Evolutionary conservation across 1,284 basidiomycete genomes (phyloP).

Genomic region (Cutaneotrichosporon arboriforme): DNA sequence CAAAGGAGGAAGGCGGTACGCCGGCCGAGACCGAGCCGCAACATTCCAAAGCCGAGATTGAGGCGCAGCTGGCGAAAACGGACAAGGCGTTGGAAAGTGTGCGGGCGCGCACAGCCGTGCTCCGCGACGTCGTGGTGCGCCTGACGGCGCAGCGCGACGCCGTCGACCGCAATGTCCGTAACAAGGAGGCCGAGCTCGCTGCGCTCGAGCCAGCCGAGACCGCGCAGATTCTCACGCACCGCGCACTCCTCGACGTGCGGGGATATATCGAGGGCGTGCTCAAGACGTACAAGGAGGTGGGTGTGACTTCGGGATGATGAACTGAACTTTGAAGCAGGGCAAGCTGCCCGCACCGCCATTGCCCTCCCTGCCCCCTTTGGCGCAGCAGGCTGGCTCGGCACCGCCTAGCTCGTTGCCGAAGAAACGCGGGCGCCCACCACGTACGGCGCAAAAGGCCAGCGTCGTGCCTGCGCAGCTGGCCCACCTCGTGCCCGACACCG

Average conservation of each 20-base stretch:
- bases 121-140: slow-evolving; percentile 14
- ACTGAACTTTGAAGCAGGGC: slow-evolving; percentile 11
- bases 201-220: neutral
- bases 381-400: neutral
- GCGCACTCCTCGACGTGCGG: slow-evolving; percentile 11
- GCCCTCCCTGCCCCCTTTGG: slow-evolving; percentile 8
- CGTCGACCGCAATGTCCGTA: slow-evolving; percentile 1
- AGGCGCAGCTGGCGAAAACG: slow-evolving; percentile 6
- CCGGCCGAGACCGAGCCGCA: neutral
- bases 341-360: slow-evolving; percentile 16
- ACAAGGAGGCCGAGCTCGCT: slow-evolving; percentile 12
- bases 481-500: slow-evolving; percentile 19
- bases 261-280: slow-evolving; percentile 17
- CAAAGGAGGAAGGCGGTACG: neutral
- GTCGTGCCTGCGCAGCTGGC: slow-evolving; percentile 15
- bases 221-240: neutral
- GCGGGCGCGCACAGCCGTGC: slow-evolving; percentile 4
- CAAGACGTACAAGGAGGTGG: slow-evolving; percentile 20
- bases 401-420: slow-evolving; percentile 14
- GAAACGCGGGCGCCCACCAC: slow-evolving; percentile 21
- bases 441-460: slow-evolving; percentile 8
- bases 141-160: slow-evolving; percentile 5
- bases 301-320: neutral
- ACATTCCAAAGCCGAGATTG: slow-evolving; percentile 2
- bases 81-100: slow-evolving; percentile 4